Evolutionary conservation across 2,329 filamentous ascomycete genomes (phyloP).

Genomic region (Neonectria neomacrospora): DNA sequence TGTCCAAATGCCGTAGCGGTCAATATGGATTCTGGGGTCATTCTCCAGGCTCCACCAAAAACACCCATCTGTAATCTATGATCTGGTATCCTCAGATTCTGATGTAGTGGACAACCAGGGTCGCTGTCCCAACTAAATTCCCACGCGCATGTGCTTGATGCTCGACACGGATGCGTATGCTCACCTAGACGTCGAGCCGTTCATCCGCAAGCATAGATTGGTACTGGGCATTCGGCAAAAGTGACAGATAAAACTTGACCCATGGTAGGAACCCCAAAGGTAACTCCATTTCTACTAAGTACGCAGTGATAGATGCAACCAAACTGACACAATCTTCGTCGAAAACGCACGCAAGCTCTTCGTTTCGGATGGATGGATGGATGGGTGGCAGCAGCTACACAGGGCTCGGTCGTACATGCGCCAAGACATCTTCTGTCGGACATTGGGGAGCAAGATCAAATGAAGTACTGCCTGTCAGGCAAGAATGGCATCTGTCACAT

Average conservation of each 20-base stretch:
- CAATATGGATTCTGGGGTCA: constrained; percentile 43
- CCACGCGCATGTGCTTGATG: neutral
- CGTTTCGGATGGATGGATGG: neutral
- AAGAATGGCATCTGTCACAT: constrained; percentile 52
- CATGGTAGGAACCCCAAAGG: neutral
- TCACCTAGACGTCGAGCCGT: neutral
- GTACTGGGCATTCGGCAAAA: neutral
- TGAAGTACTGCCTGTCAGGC: constrained; percentile 37
- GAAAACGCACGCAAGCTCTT: neutral
- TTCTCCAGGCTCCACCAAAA: constrained; percentile 28
- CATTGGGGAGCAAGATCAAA: constrained; percentile 17
- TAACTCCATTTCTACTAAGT: neutral
- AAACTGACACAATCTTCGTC: neutral
- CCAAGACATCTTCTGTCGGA: neutral
- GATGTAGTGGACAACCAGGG: neutral
- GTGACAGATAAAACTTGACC: neutral
- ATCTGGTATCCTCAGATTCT: neutral
- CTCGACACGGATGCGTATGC: too few relatives aligned
- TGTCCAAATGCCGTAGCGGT: constrained; percentile 32
- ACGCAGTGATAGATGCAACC: neutral
- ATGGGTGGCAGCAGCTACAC: neutral
- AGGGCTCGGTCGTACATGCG: neutral
- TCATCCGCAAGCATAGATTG: neutral
- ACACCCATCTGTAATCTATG: constrained; percentile 20
- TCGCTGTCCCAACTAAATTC: neutral